Conservation (phyloP, 2,329 filamentous ascomycete genomes). For the Pseudogymnoascus sp. region DNA sequence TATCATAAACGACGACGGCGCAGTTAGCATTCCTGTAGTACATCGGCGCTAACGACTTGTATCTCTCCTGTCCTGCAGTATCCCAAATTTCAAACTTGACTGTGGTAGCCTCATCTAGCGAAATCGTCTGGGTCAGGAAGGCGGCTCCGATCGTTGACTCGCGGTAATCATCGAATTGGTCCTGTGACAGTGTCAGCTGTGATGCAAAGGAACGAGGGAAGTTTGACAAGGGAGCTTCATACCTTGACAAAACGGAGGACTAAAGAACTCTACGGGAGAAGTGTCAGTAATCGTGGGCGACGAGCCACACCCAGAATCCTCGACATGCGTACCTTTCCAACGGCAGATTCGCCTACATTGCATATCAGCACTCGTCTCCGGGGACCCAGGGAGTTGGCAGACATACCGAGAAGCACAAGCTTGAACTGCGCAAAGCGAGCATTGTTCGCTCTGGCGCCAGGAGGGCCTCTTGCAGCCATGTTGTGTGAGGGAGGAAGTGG, state of each 20-base stretch:
- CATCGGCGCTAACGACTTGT: conserved; percentile 98
- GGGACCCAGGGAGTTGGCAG: not conserved
- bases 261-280: conserved; percentile 69
- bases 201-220: not conserved
- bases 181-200: conserved; percentile 41
- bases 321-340: conserved; percentile 71
- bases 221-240: conserved; percentile 23
- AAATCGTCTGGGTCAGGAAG: conserved; percentile 97
- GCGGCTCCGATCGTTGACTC: conserved; percentile 98
- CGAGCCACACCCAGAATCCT: not conserved
- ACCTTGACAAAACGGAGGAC: conserved; percentile 98
- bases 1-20: conserved; percentile 97
- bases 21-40: conserved; percentile 99
- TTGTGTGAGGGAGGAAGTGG: not conserved
- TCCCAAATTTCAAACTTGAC: conserved; percentile 99
- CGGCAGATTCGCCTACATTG: conserved; percentile 81
- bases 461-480: conserved; percentile 78
- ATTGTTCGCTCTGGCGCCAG: conserved; percentile 56
- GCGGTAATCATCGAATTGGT: conserved; percentile 98
- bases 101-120: conserved; percentile 93
- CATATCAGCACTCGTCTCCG: conserved; percentile 30
- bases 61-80: conserved; percentile 95
- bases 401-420: conserved; percentile 86
- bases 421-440: conserved; percentile 98
- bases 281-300: conserved; percentile 20